Evolutionary conservation across 257 asterid species (phyloP).

Genomic region (Salvia miltiorrhiza): DNA sequence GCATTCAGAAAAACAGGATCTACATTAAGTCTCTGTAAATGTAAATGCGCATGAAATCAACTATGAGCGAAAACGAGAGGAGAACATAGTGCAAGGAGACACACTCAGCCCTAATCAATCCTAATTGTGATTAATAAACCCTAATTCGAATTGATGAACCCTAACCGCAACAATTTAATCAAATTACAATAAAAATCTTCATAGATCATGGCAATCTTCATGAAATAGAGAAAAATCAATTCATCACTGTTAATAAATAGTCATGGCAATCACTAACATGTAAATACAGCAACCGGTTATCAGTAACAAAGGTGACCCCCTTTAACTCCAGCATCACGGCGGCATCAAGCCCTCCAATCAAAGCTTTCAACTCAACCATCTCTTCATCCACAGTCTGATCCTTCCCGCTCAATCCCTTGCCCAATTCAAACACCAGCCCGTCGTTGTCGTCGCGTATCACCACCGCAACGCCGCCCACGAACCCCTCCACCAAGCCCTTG

Average conservation of each 20-base stretch:
- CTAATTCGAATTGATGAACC: too few relatives aligned
- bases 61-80: not conserved
- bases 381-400: conserved; percentile 23
- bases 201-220: not conserved
- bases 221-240: not conserved
- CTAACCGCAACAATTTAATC: not conserved
- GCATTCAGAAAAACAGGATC: conserved; percentile 21
- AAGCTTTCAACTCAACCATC: conserved; percentile 39
- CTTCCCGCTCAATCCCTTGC: conserved; percentile 36
- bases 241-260: not conserved
- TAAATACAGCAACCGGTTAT: conserved; percentile 23
- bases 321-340: conserved; percentile 45
- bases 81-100: not conserved
- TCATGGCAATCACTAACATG: conserved; percentile 34
- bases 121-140: too few relatives aligned
- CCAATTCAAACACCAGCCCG: conserved; percentile 39
- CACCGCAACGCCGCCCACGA: conserved; percentile 48
- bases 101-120: too few relatives aligned
- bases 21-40: not conserved
- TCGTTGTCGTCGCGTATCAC: conserved; percentile 44
- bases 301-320: conserved; percentile 31
- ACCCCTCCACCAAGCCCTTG: conserved; percentile 48
- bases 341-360: conserved; percentile 52
- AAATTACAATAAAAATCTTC: not conserved
- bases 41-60: not conserved